phyloP scores from a whole-genome alignment of 1,139 yeast species.

The Yarrowia galli region DNA sequence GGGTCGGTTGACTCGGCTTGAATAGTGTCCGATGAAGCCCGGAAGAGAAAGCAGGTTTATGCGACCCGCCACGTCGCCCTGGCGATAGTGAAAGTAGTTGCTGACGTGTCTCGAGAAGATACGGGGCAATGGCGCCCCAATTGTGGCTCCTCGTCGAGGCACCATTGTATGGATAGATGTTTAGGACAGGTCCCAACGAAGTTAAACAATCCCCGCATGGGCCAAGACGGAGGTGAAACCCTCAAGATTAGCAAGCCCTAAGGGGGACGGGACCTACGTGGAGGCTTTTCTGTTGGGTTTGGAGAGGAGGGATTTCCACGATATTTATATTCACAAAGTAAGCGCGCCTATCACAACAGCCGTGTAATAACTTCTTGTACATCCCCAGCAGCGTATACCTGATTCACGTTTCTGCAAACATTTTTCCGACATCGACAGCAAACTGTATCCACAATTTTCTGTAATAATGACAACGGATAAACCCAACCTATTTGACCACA shows the following conservation, averaged over 20 bases:
- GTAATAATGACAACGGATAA: not conserved
- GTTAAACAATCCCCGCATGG: conserved; percentile 36
- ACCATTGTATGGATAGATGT: conserved; percentile 36
- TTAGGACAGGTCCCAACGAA: conserved; percentile 32
- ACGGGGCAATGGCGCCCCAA: conserved; percentile 37
- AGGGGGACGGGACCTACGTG: not conserved
- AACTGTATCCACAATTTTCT: conserved; percentile 16
- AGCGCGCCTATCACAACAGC: not conserved
- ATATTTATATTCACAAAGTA: not conserved
- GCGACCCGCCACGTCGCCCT: conserved; percentile 44
- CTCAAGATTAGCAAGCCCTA: conserved; percentile 16
- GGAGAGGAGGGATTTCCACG: not conserved
- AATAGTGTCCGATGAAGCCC: conserved; percentile 77
- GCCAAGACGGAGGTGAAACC: conserved; percentile 31
- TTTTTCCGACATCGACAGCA: conserved; percentile 37
- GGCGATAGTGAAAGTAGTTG: conserved; percentile 38
- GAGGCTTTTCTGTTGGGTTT: not conserved
- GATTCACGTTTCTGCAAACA: not conserved
- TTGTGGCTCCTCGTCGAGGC: conserved; percentile 37
- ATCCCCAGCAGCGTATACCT: not conserved
- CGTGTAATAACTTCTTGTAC: no score
- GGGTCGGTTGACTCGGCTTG: conserved; percentile 76
- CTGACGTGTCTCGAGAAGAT: conserved; percentile 28
- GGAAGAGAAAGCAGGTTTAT: conserved; percentile 73
- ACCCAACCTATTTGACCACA: conserved; percentile 22